Evolutionary conservation across 2,329 filamentous ascomycete species (phyloP).

Genomic region (Macrophomina pseudophaseolina): DNA sequence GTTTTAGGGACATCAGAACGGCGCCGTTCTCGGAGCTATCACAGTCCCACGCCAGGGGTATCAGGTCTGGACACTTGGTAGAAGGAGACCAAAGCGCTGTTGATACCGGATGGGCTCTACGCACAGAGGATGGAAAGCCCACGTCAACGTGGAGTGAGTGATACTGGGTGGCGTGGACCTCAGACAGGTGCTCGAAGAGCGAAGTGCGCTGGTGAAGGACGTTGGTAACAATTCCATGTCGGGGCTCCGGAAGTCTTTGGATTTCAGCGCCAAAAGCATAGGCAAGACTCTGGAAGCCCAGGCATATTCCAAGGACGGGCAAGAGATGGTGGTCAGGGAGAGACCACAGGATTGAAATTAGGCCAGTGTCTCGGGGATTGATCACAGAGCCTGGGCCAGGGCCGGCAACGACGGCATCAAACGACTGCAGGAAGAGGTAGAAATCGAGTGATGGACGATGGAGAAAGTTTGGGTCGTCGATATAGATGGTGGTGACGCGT

Average conservation of each 20-base stretch:
- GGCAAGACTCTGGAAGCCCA: slow-evolving; percentile 85
- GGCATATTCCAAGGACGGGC: slow-evolving; percentile 85
- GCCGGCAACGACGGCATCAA: slow-evolving; percentile 86
- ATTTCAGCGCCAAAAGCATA: slow-evolving; percentile 70
- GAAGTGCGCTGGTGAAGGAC: slow-evolving; percentile 66
- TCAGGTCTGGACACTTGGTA: slow-evolving; percentile 35
- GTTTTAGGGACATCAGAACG: slow-evolving; percentile 79
- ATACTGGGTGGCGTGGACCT: slow-evolving; percentile 76
- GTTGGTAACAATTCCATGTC: slow-evolving; percentile 79
- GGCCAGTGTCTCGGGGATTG: slow-evolving; percentile 75
- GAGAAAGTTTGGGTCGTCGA: slow-evolving; percentile 57
- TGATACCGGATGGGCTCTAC: slow-evolving; percentile 32
- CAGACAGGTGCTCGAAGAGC: slow-evolving; percentile 67
- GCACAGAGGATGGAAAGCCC: slow-evolving; percentile 40
- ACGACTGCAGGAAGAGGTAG: slow-evolving; percentile 58
- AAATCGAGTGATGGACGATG: slow-evolving; percentile 39
- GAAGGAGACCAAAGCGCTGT: slow-evolving; percentile 46
- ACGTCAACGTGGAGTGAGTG: slow-evolving; percentile 65
- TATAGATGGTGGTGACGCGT: slow-evolving; percentile 72
- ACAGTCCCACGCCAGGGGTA: slow-evolving; percentile 57
- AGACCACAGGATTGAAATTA: slow-evolving; percentile 78
- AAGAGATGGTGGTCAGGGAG: slow-evolving; percentile 64
- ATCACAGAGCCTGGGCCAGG: slow-evolving; percentile 86
- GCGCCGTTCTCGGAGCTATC: slow-evolving; percentile 54
- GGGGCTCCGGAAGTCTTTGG: slow-evolving; percentile 69